phyloP scores from a whole-genome alignment of 2,329 filamentous ascomycete genomes.

The Aspergillus neotritici region DNA sequence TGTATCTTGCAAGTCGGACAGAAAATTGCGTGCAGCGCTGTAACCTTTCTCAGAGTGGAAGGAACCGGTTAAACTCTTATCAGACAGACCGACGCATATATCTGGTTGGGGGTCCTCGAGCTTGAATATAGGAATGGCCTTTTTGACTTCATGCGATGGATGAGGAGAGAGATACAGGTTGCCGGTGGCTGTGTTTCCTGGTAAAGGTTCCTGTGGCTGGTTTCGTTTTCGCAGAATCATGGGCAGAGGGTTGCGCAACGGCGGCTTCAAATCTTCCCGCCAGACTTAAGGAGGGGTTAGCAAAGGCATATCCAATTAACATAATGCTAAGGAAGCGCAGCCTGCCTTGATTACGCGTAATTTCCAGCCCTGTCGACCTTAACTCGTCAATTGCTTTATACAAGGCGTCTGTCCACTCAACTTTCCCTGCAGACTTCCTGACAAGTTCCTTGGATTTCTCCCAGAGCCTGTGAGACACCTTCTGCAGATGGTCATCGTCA shows the following conservation, averaged over 20 bases:
- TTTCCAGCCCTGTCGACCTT: background rate
- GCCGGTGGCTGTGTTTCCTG: too few species aligned
- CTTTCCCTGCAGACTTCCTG: background rate
- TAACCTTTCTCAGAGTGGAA: background rate
- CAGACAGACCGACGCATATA: background rate
- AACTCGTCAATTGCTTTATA: conserved; percentile 4
- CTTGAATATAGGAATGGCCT: background rate
- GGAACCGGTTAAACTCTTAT: background rate
- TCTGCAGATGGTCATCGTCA: background rate
- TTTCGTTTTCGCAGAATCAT: conserved; percentile 1
- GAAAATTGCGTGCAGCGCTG: background rate
- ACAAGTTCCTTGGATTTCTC: conserved; percentile 4
- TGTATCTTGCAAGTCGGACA: conserved; percentile 5
- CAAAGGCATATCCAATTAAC: too few species aligned
- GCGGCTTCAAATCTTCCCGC: conserved; percentile 5
- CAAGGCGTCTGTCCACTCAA: conserved; percentile 7
- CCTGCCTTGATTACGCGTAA: conserved; percentile 2
- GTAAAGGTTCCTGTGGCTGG: background rate
- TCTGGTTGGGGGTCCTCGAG: background rate
- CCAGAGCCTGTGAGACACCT: conserved; percentile 1
- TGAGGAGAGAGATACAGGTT: too few species aligned
- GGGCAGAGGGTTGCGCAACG: conserved; percentile 2
- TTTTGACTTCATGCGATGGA: too few species aligned
- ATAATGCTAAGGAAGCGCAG: background rate
- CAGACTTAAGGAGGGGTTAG: conserved; percentile 1